Conservation (phyloP, 805 yeast genomes). For the Starmera dryadoides region DNA sequence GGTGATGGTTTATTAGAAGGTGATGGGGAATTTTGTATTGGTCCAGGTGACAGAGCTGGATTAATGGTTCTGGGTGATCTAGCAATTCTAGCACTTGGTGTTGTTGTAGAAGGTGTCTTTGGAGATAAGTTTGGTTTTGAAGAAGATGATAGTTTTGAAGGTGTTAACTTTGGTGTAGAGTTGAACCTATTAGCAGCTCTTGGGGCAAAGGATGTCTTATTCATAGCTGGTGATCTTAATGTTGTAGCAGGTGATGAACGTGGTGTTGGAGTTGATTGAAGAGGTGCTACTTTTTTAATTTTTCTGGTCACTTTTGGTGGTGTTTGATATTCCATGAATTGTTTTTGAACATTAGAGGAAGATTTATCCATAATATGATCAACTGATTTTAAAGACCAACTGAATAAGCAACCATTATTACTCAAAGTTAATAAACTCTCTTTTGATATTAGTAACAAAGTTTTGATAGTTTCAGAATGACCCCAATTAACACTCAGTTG, state of each 20-base stretch:
- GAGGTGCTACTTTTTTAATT: constrained; percentile 7
- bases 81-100: not conserved
- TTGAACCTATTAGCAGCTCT: constrained; percentile 1
- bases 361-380: not conserved
- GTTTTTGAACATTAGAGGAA: constrained; percentile 2
- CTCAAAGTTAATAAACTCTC: constrained; percentile 35
- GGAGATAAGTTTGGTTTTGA: constrained; percentile 15
- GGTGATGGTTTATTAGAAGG: constrained; percentile 1
- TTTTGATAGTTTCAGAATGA: constrained; percentile 44
- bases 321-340: constrained; percentile 13
- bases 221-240: constrained; percentile 13
- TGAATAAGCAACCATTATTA: constrained; percentile 47
- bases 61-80: not conserved
- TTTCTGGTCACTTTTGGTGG: constrained; percentile 19
- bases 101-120: constrained; percentile 6
- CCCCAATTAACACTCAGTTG: constrained; percentile 51
- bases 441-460: constrained; percentile 23
- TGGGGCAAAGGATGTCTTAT: not conserved
- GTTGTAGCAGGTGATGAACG: constrained; percentile 13
- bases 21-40: constrained; percentile 2
- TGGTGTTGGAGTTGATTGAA: constrained; percentile 12
- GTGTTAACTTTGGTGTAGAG: constrained; percentile 12
- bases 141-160: constrained; percentile 10
- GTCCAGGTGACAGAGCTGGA: not conserved
- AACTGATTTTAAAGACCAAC: constrained; percentile 27